These are phyloP conservation scores for Cordyceps sp. DNA, from an alignment of 2,329 filamentous ascomycete genomes.

Conservation along the genomic window DNA sequence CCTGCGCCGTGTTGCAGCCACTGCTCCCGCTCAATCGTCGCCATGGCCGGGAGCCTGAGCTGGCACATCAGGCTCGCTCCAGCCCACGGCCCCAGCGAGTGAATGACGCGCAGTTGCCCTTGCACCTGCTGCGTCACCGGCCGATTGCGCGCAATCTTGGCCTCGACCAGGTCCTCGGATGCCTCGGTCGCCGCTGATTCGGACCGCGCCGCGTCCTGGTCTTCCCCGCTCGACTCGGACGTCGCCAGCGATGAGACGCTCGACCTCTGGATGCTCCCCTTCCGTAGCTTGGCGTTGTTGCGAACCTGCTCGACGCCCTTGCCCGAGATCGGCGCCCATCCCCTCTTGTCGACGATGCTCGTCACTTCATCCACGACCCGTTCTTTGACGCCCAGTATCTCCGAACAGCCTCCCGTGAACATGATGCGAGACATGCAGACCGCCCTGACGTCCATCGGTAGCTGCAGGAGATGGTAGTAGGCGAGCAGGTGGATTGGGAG, in stretches of 20 bases:
- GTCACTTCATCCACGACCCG: constrained; percentile 64
- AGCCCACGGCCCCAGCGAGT: constrained; percentile 57
- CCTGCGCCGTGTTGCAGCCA: constrained; percentile 51
- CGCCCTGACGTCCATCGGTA: constrained; percentile 70
- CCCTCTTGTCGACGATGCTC: constrained; percentile 45
- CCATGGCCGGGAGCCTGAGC: constrained; percentile 51
- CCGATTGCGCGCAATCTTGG: constrained; percentile 18
- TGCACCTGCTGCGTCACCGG: constrained; percentile 25
- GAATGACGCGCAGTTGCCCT: constrained; percentile 46
- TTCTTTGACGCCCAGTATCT: constrained; percentile 61
- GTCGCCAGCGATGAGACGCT: constrained; percentile 7
- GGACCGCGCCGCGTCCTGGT: constrained; percentile 6
- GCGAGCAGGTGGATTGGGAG: constrained; percentile 60
- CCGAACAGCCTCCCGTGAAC: constrained; percentile 67
- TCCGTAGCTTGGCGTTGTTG: constrained; percentile 24
- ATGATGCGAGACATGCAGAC: constrained; percentile 80
- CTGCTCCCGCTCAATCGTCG: constrained; percentile 53
- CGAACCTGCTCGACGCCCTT: constrained; percentile 44
- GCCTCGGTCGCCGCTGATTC: constrained; percentile 9
- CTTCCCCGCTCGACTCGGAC: constrained; percentile 9
- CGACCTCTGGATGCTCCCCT: constrained; percentile 7
- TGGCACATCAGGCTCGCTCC: constrained; percentile 56
- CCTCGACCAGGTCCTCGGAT: constrained; percentile 16
- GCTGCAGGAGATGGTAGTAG: constrained; percentile 55
- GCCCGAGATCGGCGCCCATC: constrained; percentile 65